Conservation (phyloP, 805 yeast genomes). For the Lipomyces oligophaga region DNA sequence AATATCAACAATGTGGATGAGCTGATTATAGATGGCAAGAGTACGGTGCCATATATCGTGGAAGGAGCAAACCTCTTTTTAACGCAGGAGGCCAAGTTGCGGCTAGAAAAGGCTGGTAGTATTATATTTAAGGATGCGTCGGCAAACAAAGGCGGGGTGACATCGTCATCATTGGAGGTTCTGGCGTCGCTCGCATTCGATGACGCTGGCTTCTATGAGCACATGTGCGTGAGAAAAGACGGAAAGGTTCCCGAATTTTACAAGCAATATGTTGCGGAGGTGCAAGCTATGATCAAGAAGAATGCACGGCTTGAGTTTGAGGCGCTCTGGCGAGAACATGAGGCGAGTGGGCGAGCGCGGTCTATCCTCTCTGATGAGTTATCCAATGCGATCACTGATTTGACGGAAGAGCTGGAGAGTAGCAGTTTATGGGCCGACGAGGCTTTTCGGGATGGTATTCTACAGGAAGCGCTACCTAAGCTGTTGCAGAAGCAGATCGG, state of each 20-base stretch:
- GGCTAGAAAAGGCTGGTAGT: slow-evolving; percentile 81
- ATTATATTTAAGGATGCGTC: slow-evolving; percentile 92
- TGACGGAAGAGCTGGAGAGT: slow-evolving; percentile 78
- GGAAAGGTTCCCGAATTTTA: slow-evolving; percentile 67
- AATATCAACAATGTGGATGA: slow-evolving; percentile 75
- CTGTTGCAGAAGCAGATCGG: slow-evolving; percentile 59
- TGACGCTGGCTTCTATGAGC: slow-evolving; percentile 71
- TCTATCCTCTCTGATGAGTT: slow-evolving; percentile 71
- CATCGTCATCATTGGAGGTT: slow-evolving; percentile 93
- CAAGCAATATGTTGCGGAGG: slow-evolving; percentile 76
- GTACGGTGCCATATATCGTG: slow-evolving; percentile 79
- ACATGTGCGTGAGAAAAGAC: slow-evolving; percentile 71
- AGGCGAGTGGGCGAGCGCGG: slow-evolving; percentile 57
- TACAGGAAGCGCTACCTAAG: slow-evolving; percentile 73
- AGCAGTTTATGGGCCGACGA: slow-evolving; percentile 82
- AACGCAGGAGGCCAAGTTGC: slow-evolving; percentile 87
- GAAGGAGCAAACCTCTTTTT: slow-evolving; percentile 97
- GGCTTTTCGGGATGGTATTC: slow-evolving; percentile 69
- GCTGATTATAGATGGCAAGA: slow-evolving; percentile 73
- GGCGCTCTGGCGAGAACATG: slow-evolving; percentile 75
- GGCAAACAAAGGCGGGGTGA: slow-evolving; percentile 97
- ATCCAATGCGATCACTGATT: slow-evolving; percentile 75
- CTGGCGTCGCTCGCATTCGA: slow-evolving; percentile 88
- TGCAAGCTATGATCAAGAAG: slow-evolving; percentile 65
- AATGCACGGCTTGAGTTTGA: slow-evolving; percentile 86